phyloP scores from a whole-genome alignment of 192 early-diverging fungal genomes.

The Linnemannia schmuckeri region DNA sequence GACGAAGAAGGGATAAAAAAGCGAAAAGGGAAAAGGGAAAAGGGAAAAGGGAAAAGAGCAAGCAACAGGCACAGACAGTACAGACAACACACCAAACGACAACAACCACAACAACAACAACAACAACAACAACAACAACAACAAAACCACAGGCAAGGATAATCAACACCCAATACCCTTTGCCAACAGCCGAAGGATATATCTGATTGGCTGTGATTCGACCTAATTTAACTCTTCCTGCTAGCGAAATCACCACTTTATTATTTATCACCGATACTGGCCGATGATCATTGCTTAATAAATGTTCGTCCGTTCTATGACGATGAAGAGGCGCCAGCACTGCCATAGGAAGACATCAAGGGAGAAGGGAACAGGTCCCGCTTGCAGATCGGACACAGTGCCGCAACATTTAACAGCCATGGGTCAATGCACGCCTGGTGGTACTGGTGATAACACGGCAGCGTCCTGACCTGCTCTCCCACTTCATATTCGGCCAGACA shows the following conservation, averaged over 20 bases:
- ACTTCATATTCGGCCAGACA: slow-evolving; percentile 65
- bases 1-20: not conserved
- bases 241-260: not conserved
- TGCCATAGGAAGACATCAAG: not conserved
- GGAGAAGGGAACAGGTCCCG: slow-evolving; percentile 48
- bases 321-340: not conserved
- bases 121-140: not conserved
- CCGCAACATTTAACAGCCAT: slow-evolving; percentile 64
- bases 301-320: not conserved
- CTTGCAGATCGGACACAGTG: slow-evolving; percentile 69
- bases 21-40: too few relatives aligned
- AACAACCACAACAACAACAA: not conserved
- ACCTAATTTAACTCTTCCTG: not conserved
- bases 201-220: not conserved
- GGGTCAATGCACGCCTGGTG: slow-evolving; percentile 67
- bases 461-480: slow-evolving; percentile 59
- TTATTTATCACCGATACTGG: not conserved
- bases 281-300: not conserved
- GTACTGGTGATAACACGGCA: slow-evolving; percentile 68
- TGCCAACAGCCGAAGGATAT: not conserved
- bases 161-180: not conserved
- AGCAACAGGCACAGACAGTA: too few relatives aligned
- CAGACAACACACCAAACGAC: too few relatives aligned
- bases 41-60: too few relatives aligned
- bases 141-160: not conserved